A percentile compares a stretch with the other conserved stretches of the same genome.
Conservation (phyloP, 2,329 filamentous ascomycete species). For the Penicillium sp. region DNA sequence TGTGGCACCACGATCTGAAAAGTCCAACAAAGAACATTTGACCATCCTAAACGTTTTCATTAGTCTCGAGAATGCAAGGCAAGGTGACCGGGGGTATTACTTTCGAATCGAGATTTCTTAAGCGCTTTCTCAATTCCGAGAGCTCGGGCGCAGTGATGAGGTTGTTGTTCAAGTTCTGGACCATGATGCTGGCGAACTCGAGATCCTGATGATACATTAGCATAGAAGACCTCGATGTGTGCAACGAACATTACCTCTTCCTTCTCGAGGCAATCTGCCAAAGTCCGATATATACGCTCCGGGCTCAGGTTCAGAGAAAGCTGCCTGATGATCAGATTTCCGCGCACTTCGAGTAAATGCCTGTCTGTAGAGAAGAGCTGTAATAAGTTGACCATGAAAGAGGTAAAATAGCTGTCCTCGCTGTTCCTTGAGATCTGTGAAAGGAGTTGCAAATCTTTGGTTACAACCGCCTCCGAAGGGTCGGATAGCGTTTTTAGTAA, state of each 20-base stretch:
- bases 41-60: conserved; percentile 62
- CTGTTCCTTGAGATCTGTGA: conserved; percentile 96
- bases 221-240: background rate
- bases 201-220: conserved; percentile 59
- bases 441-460: conserved; percentile 84
- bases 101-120: conserved; percentile 86
- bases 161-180: conserved; percentile 98
- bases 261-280: conserved; percentile 95
- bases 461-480: conserved; percentile 91
- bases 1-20: conserved; percentile 97
- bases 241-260: conserved; percentile 59
- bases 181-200: conserved; percentile 99
- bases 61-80: conserved; percentile 3
- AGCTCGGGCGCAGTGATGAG: conserved; percentile 95
- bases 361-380: conserved; percentile 95
- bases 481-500: conserved; percentile 95
- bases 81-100: conserved; percentile 39
- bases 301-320: conserved; percentile 89
- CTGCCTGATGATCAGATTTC: conserved; percentile 94
- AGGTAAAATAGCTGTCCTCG: conserved; percentile 95
- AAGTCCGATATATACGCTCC: conserved; percentile 89
- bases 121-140: conserved; percentile 80
- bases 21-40: conserved; percentile 93
- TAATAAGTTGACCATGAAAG: conserved; percentile 95
- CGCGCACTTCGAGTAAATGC: conserved; percentile 82